Percentiles rank a stretch among this genome's conserved stretches.
phyloP scores from a whole-genome alignment of 2,329 filamentous ascomycete species.

The Beauveria sp. region DNA sequence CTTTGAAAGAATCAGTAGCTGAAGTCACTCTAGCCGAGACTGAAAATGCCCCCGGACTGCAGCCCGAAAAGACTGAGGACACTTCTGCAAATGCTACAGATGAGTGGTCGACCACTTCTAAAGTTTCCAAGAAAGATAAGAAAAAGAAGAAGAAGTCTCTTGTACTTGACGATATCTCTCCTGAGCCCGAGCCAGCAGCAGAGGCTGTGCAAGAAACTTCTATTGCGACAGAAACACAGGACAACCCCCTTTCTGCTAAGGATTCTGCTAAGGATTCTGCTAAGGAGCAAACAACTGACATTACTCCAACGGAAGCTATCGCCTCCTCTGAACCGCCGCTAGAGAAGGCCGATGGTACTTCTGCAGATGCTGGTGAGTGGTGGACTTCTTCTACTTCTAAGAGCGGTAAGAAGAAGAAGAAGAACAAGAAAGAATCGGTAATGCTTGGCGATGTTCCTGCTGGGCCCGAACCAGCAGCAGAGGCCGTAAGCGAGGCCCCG shows the following conservation, averaged over 20 bases:
- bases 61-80: not conserved
- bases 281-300: not conserved
- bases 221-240: not conserved
- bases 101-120: conserved; percentile 6
- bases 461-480: not conserved
- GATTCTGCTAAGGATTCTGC: too few relatives aligned
- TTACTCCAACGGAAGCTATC: not conserved
- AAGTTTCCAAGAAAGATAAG: conserved; percentile 19
- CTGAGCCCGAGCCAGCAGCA: not conserved
- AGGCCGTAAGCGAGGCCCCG: not conserved
- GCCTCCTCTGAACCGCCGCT: not conserved
- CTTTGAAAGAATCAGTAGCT: not conserved
- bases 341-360: not conserved
- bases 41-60: not conserved
- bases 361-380: conserved; percentile 1
- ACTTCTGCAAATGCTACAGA: not conserved
- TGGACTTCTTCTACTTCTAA: conserved; percentile 21
- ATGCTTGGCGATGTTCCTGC: not conserved
- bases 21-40: not conserved
- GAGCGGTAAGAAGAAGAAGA: conserved; percentile 24
- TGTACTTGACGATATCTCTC: conserved; percentile 7
- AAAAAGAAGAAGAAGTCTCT: conserved; percentile 15
- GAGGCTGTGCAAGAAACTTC: not conserved
- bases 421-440: conserved; percentile 15
- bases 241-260: not conserved